A percentile compares a stretch with the other conserved stretches of the same genome.
These are phyloP conservation scores for Ceratocystis cubensis DNA, from an alignment of 2,329 filamentous ascomycete species.

Conservation along the genomic window DNA sequence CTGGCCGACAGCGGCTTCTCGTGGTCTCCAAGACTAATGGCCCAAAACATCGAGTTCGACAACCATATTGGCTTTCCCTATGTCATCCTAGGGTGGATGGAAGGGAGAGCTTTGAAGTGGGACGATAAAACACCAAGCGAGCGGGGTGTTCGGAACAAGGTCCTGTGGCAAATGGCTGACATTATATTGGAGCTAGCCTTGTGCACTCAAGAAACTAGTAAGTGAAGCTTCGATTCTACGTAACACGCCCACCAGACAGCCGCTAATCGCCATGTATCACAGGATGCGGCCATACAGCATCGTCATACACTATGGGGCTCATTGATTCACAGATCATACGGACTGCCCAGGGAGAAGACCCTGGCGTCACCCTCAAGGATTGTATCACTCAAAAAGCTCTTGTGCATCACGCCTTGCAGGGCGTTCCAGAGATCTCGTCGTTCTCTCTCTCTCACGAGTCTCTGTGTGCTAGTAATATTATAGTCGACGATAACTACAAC, in stretches of 20 bases:
- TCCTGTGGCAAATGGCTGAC: conserved; percentile 19
- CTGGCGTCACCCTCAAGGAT: conserved; percentile 11
- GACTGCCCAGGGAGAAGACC: conserved; percentile 2
- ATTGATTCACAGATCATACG: conserved; percentile 15
- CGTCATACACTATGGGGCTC: conserved; percentile 15
- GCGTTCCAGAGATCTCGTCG: conserved; percentile 11
- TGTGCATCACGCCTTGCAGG: conserved; percentile 14
- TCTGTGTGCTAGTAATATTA: conserved; percentile 15
- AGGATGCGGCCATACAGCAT: conserved; percentile 16
- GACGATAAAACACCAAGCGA: conserved; percentile 9
- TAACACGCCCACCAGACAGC: not conserved
- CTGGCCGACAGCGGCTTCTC: conserved; percentile 18
- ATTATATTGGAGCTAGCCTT: conserved; percentile 18
- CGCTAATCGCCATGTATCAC: not conserved
- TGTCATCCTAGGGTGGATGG: conserved; percentile 19
- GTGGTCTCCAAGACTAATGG: conserved; percentile 18
- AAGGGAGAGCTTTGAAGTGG: conserved; percentile 8
- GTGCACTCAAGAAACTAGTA: conserved; percentile 21
- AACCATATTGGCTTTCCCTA: conserved; percentile 18
- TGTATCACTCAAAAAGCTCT: conserved; percentile 13
- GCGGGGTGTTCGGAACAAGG: conserved; percentile 9
- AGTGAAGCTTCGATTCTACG: not conserved
- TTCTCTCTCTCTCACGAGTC: conserved; percentile 19
- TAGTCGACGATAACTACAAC: conserved; percentile 17
- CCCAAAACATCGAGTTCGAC: conserved; percentile 10